Conservation (phyloP, 2,329 filamentous ascomycete genomes). For the Aureobasidium sp. region DNA sequence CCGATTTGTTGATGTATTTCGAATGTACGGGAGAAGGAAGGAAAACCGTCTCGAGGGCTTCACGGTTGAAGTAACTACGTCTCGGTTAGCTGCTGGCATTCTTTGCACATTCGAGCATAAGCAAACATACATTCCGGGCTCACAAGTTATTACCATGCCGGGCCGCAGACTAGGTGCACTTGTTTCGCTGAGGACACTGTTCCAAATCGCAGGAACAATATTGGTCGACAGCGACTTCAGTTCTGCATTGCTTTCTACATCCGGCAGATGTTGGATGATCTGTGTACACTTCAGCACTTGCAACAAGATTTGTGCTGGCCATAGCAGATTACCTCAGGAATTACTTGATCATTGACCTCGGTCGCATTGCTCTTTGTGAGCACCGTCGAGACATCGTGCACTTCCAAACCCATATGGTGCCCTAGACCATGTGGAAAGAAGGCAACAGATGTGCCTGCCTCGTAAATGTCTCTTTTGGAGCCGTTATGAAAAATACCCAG, state of each 20-base stretch:
- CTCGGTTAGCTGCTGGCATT: neutral
- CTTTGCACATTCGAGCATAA: neutral
- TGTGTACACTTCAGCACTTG: neutral
- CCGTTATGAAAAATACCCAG: conserved; percentile 67
- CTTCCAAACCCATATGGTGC: conserved; percentile 88
- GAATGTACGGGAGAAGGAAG: conserved; percentile 64
- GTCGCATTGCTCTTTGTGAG: neutral
- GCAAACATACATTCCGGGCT: conserved; percentile 40
- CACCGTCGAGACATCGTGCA: conserved; percentile 56
- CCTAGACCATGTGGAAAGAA: conserved; percentile 91
- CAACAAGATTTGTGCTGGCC: neutral
- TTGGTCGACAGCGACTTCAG: conserved; percentile 3
- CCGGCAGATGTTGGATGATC: neutral
- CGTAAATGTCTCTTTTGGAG: conserved; percentile 57
- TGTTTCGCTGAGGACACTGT: neutral
- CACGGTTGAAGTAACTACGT: conserved; percentile 76
- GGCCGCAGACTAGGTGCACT: conserved; percentile 33
- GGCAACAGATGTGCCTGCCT: conserved; percentile 71
- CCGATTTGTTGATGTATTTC: conserved; percentile 67
- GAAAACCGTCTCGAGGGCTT: conserved; percentile 71
- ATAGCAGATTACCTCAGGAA: conserved; percentile 45
- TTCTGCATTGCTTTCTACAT: neutral
- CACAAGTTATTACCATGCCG: conserved; percentile 51
- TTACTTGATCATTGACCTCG: conserved; percentile 63
- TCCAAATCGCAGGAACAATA: neutral